Percentiles rank a stretch among this genome's conserved stretches.
Conservation (phyloP, 768 basidiomycete genomes). For the Russula sp. region DNA sequence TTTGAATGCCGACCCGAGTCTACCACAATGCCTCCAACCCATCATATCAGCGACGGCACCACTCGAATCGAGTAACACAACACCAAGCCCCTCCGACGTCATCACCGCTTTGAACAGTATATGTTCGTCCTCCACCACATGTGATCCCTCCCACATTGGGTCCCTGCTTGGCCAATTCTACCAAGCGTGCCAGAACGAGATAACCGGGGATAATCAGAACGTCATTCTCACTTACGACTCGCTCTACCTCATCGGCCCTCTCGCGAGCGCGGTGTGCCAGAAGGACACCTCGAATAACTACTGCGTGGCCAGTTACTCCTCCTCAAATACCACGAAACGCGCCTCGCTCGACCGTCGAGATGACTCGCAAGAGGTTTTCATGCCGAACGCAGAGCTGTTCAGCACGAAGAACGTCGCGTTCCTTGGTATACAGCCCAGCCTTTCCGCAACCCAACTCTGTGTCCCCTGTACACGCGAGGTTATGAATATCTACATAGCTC, state of each 20-base stretch:
- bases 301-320: conserved; percentile 54
- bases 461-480: conserved; percentile 75
- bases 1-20: conserved; percentile 58
- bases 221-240: conserved; percentile 75
- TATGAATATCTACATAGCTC: conserved; percentile 72
- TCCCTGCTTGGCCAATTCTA: conserved; percentile 66
- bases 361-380: conserved; percentile 37
- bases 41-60: conserved; percentile 57
- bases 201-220: conserved; percentile 53
- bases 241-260: conserved; percentile 66
- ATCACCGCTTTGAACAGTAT: conserved; percentile 50
- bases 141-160: conserved; percentile 58
- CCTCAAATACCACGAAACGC: conserved; percentile 29
- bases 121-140: conserved; percentile 51
- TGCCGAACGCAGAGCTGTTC: conserved; percentile 58
- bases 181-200: conserved; percentile 64
- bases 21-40: conserved; percentile 60
- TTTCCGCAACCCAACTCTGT: conserved; percentile 61
- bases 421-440: conserved; percentile 65
- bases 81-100: conserved; percentile 45
- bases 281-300: conserved; percentile 69
- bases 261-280: conserved; percentile 66
- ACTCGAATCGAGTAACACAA: conserved; percentile 49
- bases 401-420: conserved; percentile 65
- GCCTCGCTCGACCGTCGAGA: conserved; percentile 29